Evolutionary conservation across 2,329 filamentous ascomycete species (phyloP), one percentile per base, ranked within the genome.

Genomic region (Zelopaecilomyces penicillatus): DNA sequence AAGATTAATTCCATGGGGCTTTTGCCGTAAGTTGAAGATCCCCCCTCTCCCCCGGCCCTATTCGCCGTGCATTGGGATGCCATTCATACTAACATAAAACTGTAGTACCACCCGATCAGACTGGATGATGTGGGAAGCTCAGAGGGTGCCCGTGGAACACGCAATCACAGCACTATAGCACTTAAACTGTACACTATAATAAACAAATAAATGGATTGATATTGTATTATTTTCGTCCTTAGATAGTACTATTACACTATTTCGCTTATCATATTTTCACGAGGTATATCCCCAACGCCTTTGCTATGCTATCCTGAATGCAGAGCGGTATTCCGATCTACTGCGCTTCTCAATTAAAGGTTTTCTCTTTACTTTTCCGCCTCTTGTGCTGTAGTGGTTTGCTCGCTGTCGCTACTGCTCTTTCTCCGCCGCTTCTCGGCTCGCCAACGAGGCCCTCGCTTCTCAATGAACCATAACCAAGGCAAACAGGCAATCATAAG

Each of bases 1-100:
- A 98, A 98, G 67, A 82, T 98, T 29, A 95, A 97, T 65, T 82
- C 78, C 33, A 98, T 98, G 93, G 93, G 93, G 1, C 67, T 98
- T 55, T 72, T 98, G 64, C 93, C 93, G 81, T 91, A 74, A 63
- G 85, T 79, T 39, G 7, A n/a, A 30, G 26, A 5, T 12, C 9
- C 32, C 28, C 10, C 19, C 19, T 12, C 9, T 31, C 28, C 10
- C 19, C 19, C 19, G 19, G 19, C 19, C 19, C 19, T 19, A 19
- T 19, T 19, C 19, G 19, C 4, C 66, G 54, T 44, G 32, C 8
- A 32, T 33, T 8, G 12, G 9, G 19, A 40, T 11, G n/a, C n/a
- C 7, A 33, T 26, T 45, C 19, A 19, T 29, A 39, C 49, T 45
- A 19, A 45, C 32, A 42, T 6, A 5, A 6, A 12, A 33, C 11